Evolutionary conservation across 2,329 filamentous ascomycete genomes (phyloP), one percentile per base, ranked within the genome.

Genomic region (Thielaviopsis euricoi): DNA sequence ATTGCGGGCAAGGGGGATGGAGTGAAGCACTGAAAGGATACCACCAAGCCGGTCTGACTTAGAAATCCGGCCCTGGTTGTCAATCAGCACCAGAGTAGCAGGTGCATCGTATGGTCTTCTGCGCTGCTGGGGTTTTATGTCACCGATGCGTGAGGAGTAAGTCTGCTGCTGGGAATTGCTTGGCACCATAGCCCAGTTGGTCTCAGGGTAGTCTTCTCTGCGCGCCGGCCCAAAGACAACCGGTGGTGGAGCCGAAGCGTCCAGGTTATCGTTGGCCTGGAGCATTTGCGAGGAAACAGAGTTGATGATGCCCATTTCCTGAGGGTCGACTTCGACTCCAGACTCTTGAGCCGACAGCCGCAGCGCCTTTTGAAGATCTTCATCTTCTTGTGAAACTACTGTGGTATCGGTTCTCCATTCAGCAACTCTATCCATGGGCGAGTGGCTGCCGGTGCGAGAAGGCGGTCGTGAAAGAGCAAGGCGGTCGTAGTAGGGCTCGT

Each of bases 381-480:
- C 70, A 58, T 79, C 75, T 61, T 74, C 73, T 56, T 76, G 69
- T 12, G 69, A 66, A 37, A 65, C 62, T 23, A 65, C 70, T 33
- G 58, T 67, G 56, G 72, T 69, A 56, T 68, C 67, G 25, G 70
- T 67, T 58, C 71, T 70, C 70, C 75, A 74, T 56, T 80, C 75
- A 62, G 74, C 69, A 61, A 78, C 69, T 63, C 70, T 76, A 66
- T 74, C 72, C 60, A 82, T 66, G 9, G 81, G 80, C 37, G 81
- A 83, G 64, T 73, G 74, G 62, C 76, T 76, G 60, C 77, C 78
- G 51, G 76, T 72, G 67, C 80, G 71, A 22, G 81, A 84, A 1
- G 81, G 81, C n/a, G 81, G 81, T 58, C 81, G 74, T 19, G 81
- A 82, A 0, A 79, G 78, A 5, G 77, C 75, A 26, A 70, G 71